These are phyloP conservation scores for Reutealis trisperma DNA, from an alignment of 345 rosid genomes.

Conservation along the genomic window DNA sequence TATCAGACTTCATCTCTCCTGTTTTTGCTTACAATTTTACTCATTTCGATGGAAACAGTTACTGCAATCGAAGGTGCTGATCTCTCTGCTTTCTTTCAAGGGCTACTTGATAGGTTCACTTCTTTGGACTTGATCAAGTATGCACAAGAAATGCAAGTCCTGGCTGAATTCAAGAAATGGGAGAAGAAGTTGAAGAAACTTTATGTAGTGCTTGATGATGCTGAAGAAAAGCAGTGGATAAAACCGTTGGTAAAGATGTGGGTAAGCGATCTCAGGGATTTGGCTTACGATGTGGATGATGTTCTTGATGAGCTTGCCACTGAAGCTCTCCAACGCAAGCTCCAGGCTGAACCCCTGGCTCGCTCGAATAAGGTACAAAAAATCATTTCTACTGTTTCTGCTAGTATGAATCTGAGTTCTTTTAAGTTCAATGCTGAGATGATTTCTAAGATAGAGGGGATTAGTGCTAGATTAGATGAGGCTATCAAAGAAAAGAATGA, in stretches of 20 bases:
- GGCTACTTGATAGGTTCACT: neutral
- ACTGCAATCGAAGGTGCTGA: too few relatives aligned
- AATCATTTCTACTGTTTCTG: neutral
- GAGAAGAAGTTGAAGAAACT: too few relatives aligned
- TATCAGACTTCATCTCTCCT: too few relatives aligned
- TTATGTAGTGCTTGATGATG: too few relatives aligned
- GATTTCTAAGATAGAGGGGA: constrained; percentile 12
- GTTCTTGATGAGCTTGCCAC: constrained; percentile 23
- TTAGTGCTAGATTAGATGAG: neutral
- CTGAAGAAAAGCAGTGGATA: too few relatives aligned
- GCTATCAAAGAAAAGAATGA: neutral
- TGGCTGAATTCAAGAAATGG: too few relatives aligned
- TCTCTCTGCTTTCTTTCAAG: too few relatives aligned
- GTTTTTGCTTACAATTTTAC: too few relatives aligned
- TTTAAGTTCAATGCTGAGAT: constrained; percentile 11
- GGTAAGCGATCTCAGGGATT: constrained; percentile 21
- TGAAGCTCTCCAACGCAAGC: neutral
- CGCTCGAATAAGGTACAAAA: neutral
- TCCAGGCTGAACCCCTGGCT: too few relatives aligned
- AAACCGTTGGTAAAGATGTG: constrained; percentile 10
- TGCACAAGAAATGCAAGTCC: too few relatives aligned
- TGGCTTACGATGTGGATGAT: constrained; percentile 29
- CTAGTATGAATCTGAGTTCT: neutral
- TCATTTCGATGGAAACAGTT: too few relatives aligned
- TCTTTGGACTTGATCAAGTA: too few relatives aligned